Percentiles rank a stretch among this genome's conserved stretches.
Evolutionary conservation across 2,329 filamentous ascomycete species (phyloP).

Genomic region (Atkinsonella hypoxylon): DNA sequence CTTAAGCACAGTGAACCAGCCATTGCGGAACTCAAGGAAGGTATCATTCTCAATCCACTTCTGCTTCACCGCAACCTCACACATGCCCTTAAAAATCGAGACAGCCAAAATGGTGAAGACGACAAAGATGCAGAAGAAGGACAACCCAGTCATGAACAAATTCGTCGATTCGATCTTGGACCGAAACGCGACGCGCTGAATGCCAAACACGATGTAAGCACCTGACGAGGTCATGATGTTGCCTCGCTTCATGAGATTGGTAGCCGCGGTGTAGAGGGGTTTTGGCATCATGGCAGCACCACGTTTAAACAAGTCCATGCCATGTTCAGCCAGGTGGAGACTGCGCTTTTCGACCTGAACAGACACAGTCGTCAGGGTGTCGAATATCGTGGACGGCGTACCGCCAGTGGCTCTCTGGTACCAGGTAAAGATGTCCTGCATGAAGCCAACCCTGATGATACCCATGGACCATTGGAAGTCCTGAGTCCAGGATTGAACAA

Average conservation of each 20-base stretch:
- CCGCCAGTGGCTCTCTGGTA: constrained; percentile 91
- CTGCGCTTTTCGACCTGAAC: constrained; percentile 68
- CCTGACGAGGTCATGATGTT: constrained; percentile 43
- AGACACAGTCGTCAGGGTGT: constrained; percentile 60
- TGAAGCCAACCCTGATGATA: constrained; percentile 76
- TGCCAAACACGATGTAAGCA: constrained; percentile 59
- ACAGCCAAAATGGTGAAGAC: constrained; percentile 62
- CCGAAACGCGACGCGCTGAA: constrained; percentile 72
- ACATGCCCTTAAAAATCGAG: constrained; percentile 66
- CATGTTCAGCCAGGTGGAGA: constrained; percentile 25
- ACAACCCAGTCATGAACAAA: constrained; percentile 82
- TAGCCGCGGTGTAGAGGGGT: constrained; percentile 20
- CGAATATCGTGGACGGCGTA: constrained; percentile 66
- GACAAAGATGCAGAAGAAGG: constrained; percentile 81
- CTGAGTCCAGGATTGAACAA: constrained; percentile 88
- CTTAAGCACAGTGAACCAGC: constrained; percentile 85
- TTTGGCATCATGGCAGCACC: constrained; percentile 39
- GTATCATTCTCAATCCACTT: constrained; percentile 74
- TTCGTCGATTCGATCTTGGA: constrained; percentile 77
- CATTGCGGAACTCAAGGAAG: constrained; percentile 87
- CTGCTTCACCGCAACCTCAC: constrained; percentile 62
- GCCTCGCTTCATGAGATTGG: constrained; percentile 38
- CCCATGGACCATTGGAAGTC: constrained; percentile 99
- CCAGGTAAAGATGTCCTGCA: constrained; percentile 86
- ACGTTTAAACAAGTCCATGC: constrained; percentile 40